Evolutionary conservation across 768 basidiomycete genomes (phyloP), one percentile per base, ranked within the genome.

Genomic region (Pisolithus orientalis): DNA sequence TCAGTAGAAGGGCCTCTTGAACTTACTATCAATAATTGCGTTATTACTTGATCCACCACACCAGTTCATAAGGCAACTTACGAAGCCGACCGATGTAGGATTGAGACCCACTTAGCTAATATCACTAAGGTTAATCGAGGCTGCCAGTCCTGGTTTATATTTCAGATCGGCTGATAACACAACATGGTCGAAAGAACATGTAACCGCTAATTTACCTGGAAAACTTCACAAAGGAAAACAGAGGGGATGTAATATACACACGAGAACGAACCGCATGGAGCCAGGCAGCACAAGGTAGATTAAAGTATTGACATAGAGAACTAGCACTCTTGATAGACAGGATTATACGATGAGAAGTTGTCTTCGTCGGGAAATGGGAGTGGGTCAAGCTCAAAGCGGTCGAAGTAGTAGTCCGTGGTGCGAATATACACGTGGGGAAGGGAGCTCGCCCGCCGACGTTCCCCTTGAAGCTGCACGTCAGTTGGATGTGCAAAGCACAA

Each of bases 301-400:
- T 71, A 63, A 57, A 62, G 47, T 54, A 54, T 61, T 61, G 64
- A 61, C 66, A 66, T 54, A 55, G 53, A 54, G 57, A 50, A 69
- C 77, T 84, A 86, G 70, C 84, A 86, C 69, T 83, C 80, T 72
- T 79, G 76, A 69, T 80, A 80, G 66, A 70, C 59, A 63, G 68
- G 65, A 77, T 77, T 75, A 76, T 78, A 77, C 59, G 76, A 68
- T 59, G 57, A 72, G 66, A 70, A 65, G 60, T 60, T 60, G 62
- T 75, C 72, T 66, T 75, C 74, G 60, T 78, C 72, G 59, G 82
- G 76, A 62, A 85, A 87, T 44, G 87, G 85, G 52, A 86, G 78
- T 37, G 85, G 80, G 60, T 87, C 85, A 65, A 84, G 71, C 67
- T 85, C 82, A 57, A 84, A 85, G 37, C 76, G 76, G 62, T 79